Conservation (phyloP, 1,139 yeast genomes). For the Pichia cactophila region DNA sequence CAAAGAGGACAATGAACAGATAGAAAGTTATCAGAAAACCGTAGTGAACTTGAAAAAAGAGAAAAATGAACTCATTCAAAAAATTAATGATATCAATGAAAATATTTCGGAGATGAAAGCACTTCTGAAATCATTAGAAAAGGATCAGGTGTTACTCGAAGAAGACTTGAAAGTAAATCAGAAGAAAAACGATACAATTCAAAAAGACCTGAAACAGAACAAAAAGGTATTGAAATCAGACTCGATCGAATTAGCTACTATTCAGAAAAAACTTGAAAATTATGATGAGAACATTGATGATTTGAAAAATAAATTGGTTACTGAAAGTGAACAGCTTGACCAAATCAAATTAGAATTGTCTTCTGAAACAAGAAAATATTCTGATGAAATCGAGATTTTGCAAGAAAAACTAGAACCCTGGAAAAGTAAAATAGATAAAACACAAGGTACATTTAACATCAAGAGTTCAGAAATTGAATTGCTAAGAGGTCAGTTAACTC, state of each 20-base stretch:
- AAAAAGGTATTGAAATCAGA: constrained; percentile 36
- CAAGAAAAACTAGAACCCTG: constrained; percentile 78
- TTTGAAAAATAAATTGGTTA: constrained; percentile 39
- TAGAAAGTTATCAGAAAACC: constrained; percentile 36
- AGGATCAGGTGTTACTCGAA: constrained; percentile 16
- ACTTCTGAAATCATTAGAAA: constrained; percentile 46
- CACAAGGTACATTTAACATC: constrained; percentile 59
- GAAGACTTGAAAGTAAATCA: constrained; percentile 27
- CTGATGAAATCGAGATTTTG: constrained; percentile 53
- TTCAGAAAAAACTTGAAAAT: constrained; percentile 38
- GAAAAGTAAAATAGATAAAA: constrained; percentile 60
- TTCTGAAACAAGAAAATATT: constrained; percentile 61
- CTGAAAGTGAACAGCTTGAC: constrained; percentile 51
- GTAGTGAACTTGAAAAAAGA: constrained; percentile 36
- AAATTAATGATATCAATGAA: constrained; percentile 32
- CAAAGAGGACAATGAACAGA: constrained; percentile 41
- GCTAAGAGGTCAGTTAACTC: constrained; percentile 41
- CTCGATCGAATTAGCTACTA: constrained; percentile 37
- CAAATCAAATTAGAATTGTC: constrained; percentile 60
- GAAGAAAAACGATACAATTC: constrained; percentile 7
- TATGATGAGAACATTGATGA: constrained; percentile 36
- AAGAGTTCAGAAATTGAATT: constrained; percentile 60
- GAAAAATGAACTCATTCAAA: constrained; percentile 29
- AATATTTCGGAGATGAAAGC: constrained; percentile 46
- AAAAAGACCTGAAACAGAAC: constrained; percentile 37